Evolutionary conservation across 2,329 filamentous ascomycete species (phyloP).

Genomic region (Orbilia blumenaviensis): DNA sequence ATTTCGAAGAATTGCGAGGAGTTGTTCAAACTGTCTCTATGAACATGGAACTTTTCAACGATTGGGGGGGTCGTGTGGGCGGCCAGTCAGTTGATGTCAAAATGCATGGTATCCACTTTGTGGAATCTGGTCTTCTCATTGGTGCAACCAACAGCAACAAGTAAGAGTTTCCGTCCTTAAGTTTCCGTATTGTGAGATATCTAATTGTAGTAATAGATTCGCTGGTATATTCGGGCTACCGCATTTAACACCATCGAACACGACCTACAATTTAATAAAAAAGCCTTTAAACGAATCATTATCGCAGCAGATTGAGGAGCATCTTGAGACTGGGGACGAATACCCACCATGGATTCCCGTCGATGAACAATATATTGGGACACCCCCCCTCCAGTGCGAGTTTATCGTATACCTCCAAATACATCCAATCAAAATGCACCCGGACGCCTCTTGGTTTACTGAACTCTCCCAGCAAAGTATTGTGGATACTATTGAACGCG

Average conservation of each 20-base stretch:
- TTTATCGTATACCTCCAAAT: constrained; percentile 87
- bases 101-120: constrained; percentile 86
- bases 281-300: constrained; percentile 78
- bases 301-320: constrained; percentile 71
- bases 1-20: constrained; percentile 35
- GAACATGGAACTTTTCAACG: constrained; percentile 56
- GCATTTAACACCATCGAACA: constrained; percentile 74
- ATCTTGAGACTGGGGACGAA: constrained; percentile 68
- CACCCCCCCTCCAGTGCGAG: constrained; percentile 80
- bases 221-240: constrained; percentile 89
- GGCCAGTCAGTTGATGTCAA: constrained; percentile 68
- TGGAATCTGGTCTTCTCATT: constrained; percentile 78
- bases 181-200: neutral
- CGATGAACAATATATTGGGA: constrained; percentile 64
- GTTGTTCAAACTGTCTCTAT: constrained; percentile 55
- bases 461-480: constrained; percentile 56
- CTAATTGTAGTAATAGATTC: constrained; percentile 61
- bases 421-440: constrained; percentile 63
- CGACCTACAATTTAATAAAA: constrained; percentile 65
- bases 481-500: constrained; percentile 67
- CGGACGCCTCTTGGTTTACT: constrained; percentile 21
- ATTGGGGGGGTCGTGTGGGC: constrained; percentile 43
- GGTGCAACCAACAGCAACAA: constrained; percentile 92
- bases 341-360: constrained; percentile 77
- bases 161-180: constrained; percentile 61